phyloP scores from a whole-genome alignment of 805 yeast genomes.

The Wickerhamomyces kurtzmanii region DNA sequence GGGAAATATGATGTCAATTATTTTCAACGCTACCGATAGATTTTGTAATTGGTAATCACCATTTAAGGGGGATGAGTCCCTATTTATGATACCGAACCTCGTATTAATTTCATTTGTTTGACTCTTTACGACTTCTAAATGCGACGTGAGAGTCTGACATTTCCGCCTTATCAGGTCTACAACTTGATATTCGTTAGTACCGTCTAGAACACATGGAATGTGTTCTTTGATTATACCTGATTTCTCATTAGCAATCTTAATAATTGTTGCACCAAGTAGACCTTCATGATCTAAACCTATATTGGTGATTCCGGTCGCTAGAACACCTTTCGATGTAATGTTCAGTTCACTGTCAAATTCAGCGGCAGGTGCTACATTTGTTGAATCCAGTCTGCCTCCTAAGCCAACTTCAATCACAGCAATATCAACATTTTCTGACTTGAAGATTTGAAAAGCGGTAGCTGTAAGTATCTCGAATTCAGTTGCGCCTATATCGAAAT shows the following conservation, averaged over 20 bases:
- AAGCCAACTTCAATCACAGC: slow-evolving; percentile 93
- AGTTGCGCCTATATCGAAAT: slow-evolving; percentile 52
- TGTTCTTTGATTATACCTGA: slow-evolving; percentile 72
- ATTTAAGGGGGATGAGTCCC: slow-evolving; percentile 40
- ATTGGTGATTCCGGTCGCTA: slow-evolving; percentile 71
- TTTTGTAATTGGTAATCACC: slow-evolving; percentile 73
- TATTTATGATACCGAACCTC: slow-evolving; percentile 19
- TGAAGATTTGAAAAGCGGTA: slow-evolving; percentile 73
- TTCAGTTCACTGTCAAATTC: slow-evolving; percentile 4
- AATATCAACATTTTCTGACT: slow-evolving; percentile 44
- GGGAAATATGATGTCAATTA: slow-evolving; percentile 29
- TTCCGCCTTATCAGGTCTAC: slow-evolving; percentile 30
- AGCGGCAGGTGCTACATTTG: slow-evolving; percentile 51
- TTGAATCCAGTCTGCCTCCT: slow-evolving; percentile 86
- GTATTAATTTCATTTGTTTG: slow-evolving; percentile 14
- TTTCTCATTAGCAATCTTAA: slow-evolving; percentile 65
- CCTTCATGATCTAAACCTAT: slow-evolving; percentile 81
- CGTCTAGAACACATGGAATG: slow-evolving; percentile 60
- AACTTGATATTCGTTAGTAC: slow-evolving; percentile 45
- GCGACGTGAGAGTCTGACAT: slow-evolving; percentile 24
- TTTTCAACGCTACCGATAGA: slow-evolving; percentile 53
- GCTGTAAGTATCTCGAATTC: slow-evolving; percentile 86
- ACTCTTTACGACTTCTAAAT: slow-evolving; percentile 11
- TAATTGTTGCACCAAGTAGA: slow-evolving; percentile 58
- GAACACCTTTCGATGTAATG: slow-evolving; percentile 24